Conservation (phyloP, 495 filamentous ascomycete genomes). For the Neurospora sp. region DNA sequence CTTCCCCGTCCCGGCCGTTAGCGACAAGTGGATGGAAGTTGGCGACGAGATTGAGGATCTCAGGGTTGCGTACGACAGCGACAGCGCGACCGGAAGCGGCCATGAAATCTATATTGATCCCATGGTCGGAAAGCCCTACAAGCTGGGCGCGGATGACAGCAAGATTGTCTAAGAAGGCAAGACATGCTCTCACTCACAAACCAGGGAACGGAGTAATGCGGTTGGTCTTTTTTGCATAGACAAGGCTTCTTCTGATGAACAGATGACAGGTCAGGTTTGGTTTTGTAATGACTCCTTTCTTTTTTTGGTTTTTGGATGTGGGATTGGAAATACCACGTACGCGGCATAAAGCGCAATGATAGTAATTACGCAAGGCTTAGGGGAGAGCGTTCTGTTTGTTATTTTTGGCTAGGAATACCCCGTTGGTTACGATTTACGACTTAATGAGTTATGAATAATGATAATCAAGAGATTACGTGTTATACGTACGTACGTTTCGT, state of each 20-base stretch:
- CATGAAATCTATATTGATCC: constrained; percentile 8
- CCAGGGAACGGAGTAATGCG: neutral
- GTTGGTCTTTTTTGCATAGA: neutral
- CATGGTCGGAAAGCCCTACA: neutral
- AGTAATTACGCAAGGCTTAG: neutral
- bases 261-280: neutral
- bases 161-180: constrained; percentile 7
- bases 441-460: neutral
- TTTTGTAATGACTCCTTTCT: neutral
- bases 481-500: neutral
- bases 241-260: neutral
- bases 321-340: neutral
- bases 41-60: constrained; percentile 52
- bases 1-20: constrained; percentile 64
- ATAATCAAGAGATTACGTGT: neutral
- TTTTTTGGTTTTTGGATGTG: neutral
- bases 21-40: constrained; percentile 73
- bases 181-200: neutral
- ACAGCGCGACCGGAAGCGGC: constrained; percentile 10
- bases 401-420: neutral
- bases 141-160: constrained; percentile 1
- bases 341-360: neutral
- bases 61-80: constrained; percentile 34
- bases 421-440: neutral
- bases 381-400: neutral